phyloP scores from a whole-genome alignment of 148 eudicot genomes.

The Silene latifolia region DNA sequence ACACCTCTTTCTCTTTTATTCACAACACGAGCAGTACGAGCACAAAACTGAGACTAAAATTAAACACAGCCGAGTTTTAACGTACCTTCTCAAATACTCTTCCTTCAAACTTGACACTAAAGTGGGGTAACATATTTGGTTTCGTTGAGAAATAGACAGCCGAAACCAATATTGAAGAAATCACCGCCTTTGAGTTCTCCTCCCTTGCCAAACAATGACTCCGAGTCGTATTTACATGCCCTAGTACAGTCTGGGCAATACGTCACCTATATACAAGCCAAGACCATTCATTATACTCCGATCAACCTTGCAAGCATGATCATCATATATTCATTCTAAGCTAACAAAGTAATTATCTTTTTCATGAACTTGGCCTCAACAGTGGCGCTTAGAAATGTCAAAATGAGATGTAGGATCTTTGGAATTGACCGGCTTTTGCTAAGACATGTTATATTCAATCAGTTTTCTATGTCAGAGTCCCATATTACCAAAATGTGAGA shows the following conservation, averaged over 20 bases:
- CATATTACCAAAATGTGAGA: too few relatives aligned
- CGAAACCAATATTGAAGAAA: constrained; percentile 72
- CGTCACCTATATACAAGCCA: constrained; percentile 51
- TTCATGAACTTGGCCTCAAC: neutral
- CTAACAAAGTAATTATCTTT: neutral
- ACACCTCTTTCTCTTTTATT: neutral
- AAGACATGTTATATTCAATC: neutral
- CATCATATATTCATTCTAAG: neutral
- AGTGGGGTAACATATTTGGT: constrained; percentile 50
- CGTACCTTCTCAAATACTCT: neutral
- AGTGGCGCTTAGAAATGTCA: neutral
- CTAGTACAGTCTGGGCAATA: constrained; percentile 94
- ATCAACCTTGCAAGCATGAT: neutral
- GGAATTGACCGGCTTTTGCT: neutral
- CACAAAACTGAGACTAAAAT: neutral
- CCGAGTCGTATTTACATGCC: constrained; percentile 73
- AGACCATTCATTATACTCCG: neutral
- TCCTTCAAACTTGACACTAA: constrained; percentile 14
- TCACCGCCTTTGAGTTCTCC: constrained; percentile 47
- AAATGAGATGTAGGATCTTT: neutral
- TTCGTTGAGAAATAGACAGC: constrained; percentile 83
- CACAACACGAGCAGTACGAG: neutral
- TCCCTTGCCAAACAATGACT: constrained; percentile 40
- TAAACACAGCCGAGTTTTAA: too few relatives aligned
- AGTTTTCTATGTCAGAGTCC: too few relatives aligned